phyloP scores from a whole-genome alignment of 768 basidiomycete species.

The Lepiota venenata region DNA sequence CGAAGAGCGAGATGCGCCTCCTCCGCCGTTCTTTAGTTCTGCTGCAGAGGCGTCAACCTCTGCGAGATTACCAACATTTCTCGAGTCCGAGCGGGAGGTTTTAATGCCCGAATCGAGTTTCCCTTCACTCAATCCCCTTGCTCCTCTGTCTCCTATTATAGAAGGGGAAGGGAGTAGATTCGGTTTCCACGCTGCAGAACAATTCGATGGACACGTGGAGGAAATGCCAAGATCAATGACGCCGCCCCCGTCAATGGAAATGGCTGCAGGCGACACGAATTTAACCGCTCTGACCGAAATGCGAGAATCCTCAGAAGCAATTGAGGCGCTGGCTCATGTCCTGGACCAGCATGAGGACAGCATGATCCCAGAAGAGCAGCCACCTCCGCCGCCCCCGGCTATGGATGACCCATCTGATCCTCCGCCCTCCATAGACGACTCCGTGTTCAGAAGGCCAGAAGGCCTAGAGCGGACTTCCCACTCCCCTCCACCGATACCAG shows the following conservation, averaged over 20 bases:
- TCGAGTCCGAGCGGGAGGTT: constrained; percentile 77
- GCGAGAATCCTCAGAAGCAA: constrained; percentile 43
- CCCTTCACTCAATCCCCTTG: constrained; percentile 27
- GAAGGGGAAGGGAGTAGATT: constrained; percentile 76
- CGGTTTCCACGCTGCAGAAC: constrained; percentile 67
- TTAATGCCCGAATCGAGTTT: constrained; percentile 43
- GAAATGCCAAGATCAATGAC: constrained; percentile 60
- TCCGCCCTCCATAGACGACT: constrained; percentile 79
- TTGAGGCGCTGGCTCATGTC: constrained; percentile 57
- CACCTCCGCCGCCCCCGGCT: constrained; percentile 73
- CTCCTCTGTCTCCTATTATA: constrained; percentile 34
- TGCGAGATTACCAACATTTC: constrained; percentile 63
- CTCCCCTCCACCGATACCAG: constrained; percentile 30
- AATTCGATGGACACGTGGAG: constrained; percentile 81
- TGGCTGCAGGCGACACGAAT: constrained; percentile 69
- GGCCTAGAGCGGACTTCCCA: constrained; percentile 28
- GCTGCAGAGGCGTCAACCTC: constrained; percentile 60
- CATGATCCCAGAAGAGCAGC: constrained; percentile 30
- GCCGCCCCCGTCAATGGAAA: constrained; percentile 75
- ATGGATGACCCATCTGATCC: constrained; percentile 89
- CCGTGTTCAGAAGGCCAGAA: constrained; percentile 60
- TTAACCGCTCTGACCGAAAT: constrained; percentile 63
- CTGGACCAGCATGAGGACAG: constrained; percentile 48
- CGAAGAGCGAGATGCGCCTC: constrained; percentile 79
- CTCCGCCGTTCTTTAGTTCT: constrained; percentile 56